Evolutionary conservation across 2,329 filamentous ascomycete species (phyloP).

Genomic region (Neoscytalidium dimidiatum): DNA sequence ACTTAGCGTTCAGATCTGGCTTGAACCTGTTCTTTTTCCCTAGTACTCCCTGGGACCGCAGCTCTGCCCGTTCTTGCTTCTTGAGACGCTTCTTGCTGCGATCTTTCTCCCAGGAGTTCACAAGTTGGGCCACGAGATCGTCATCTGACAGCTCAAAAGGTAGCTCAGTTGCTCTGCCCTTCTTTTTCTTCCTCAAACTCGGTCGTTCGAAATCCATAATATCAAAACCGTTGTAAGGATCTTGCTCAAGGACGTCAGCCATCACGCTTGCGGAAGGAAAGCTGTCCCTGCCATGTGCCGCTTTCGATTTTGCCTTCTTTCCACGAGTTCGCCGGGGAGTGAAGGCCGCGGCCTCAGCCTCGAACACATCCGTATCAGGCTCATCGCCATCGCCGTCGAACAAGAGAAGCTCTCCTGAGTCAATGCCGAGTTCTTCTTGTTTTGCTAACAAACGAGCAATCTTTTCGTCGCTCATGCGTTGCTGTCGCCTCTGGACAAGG

Average conservation of each 20-base stretch:
- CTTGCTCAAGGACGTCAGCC: constrained; percentile 59
- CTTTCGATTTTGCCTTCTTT: constrained; percentile 3
- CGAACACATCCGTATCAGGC: constrained; percentile 22
- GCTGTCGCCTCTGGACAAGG: constrained; percentile 40
- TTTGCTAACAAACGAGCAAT: constrained; percentile 63
- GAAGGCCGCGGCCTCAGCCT: neutral
- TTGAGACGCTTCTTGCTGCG: constrained; percentile 48
- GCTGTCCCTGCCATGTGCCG: neutral
- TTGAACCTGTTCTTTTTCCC: constrained; percentile 45
- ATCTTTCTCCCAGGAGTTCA: constrained; percentile 46
- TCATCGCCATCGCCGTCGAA: constrained; percentile 51
- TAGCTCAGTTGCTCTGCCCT: constrained; percentile 59
- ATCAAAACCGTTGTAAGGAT: constrained; percentile 72
- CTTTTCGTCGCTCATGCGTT: constrained; percentile 59
- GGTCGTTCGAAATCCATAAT: constrained; percentile 80
- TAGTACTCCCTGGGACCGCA: constrained; percentile 47
- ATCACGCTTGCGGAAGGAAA: constrained; percentile 60
- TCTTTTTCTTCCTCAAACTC: constrained; percentile 66
- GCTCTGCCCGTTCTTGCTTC: constrained; percentile 50
- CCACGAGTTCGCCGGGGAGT: neutral
- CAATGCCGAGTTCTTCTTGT: constrained; percentile 65
- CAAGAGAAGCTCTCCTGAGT: constrained; percentile 59
- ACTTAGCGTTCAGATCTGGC: constrained; percentile 65
- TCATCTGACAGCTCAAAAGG: constrained; percentile 49
- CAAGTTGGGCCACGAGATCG: constrained; percentile 44